phyloP scores from a whole-genome alignment of 75 land plant species.

The Pinus taeda region DNA sequence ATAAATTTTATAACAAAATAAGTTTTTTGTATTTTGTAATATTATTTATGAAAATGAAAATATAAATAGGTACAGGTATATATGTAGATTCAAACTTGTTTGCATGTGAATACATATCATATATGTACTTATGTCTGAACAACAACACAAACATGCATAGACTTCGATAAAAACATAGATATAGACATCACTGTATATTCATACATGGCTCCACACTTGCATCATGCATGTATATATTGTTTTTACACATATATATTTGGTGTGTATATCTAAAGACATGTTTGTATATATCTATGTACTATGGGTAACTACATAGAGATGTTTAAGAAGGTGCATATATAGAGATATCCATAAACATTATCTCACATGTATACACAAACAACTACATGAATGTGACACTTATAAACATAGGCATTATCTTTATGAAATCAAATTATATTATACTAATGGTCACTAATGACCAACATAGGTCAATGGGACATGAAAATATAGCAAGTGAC shows the following conservation, averaged over 20 bases:
- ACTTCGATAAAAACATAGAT: neutral
- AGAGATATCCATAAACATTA: neutral
- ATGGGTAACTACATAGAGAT: neutral
- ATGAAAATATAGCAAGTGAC: too few relatives aligned
- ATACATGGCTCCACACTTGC: neutral
- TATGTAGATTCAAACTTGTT: too few relatives aligned
- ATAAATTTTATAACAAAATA: neutral
- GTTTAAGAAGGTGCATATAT: neutral
- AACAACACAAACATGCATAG: neutral
- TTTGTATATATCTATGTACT: neutral
- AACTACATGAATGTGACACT: neutral
- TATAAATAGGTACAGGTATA: too few relatives aligned
- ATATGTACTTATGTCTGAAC: too few relatives aligned
- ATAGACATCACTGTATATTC: neutral
- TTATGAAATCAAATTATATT: neutral
- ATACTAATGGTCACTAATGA: too few relatives aligned
- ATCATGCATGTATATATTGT: too few relatives aligned
- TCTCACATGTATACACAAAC: neutral
- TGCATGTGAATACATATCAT: too few relatives aligned
- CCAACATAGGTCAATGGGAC: too few relatives aligned
- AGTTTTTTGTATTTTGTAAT: neutral
- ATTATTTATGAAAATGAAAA: neutral
- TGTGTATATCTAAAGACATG: too few relatives aligned
- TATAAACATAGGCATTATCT: neutral
- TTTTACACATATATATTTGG: too few relatives aligned